phyloP scores from a whole-genome alignment of 805 yeast species.

The Starmerella floricola region DNA sequence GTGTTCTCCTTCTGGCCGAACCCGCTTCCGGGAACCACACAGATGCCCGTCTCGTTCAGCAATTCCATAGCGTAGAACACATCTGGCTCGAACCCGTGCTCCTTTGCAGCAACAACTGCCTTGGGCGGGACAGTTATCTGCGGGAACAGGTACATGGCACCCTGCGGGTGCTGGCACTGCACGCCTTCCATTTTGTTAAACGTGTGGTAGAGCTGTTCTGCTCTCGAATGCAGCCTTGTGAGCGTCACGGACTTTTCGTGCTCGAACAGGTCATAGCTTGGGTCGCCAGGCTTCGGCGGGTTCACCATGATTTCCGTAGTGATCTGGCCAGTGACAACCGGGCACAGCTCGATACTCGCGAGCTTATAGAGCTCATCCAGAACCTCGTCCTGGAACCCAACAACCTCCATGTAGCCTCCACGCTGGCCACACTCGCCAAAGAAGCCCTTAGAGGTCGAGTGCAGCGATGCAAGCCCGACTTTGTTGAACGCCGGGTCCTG shows the following conservation, averaged over 20 bases:
- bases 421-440: slow-evolving; percentile 99
- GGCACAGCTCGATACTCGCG: slow-evolving; percentile 83
- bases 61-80: slow-evolving; percentile 79
- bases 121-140: slow-evolving; percentile 49
- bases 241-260: slow-evolving; percentile 53
- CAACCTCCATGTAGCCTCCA: slow-evolving; percentile 95
- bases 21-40: slow-evolving; percentile 96
- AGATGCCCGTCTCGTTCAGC: slow-evolving; percentile 80
- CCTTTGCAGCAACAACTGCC: slow-evolving; percentile 51
- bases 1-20: slow-evolving; percentile 89
- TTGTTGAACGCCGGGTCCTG: slow-evolving; percentile 42
- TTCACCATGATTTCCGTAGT: slow-evolving; percentile 83
- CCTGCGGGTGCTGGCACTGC: slow-evolving; percentile 78
- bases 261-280: slow-evolving; percentile 54
- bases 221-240: slow-evolving; percentile 49
- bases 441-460: slow-evolving; percentile 96
- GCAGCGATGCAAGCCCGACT: slow-evolving; percentile 85
- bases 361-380: slow-evolving; percentile 63
- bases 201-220: slow-evolving; percentile 52
- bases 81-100: slow-evolving; percentile 52
- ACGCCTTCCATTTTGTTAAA: slow-evolving; percentile 72
- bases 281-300: slow-evolving; percentile 74
- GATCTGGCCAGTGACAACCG: slow-evolving; percentile 92
- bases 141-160: slow-evolving; percentile 98
- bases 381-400: slow-evolving; percentile 65